Conservation (phyloP, 352 stramenopile species). For the Phytophthora crassamura region DNA sequence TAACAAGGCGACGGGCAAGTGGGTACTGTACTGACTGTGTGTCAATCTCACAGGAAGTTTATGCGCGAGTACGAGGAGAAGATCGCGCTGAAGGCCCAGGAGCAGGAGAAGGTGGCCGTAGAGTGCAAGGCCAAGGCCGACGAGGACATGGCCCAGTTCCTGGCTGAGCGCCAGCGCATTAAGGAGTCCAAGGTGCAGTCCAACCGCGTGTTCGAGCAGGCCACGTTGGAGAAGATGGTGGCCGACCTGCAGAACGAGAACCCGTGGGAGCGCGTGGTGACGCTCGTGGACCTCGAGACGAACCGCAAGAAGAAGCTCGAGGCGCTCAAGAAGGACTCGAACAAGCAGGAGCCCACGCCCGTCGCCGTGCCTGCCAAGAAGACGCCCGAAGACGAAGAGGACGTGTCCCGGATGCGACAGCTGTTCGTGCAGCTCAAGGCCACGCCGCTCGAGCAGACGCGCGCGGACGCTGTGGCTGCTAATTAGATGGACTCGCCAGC, state of each 20-base stretch:
- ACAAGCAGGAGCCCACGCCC: conserved; percentile 53
- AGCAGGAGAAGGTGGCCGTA: conserved; percentile 79
- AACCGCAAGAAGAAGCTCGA: conserved; percentile 79
- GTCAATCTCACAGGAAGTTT: conserved; percentile 56
- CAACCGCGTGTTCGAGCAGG: conserved; percentile 94
- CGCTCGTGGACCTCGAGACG: conserved; percentile 91
- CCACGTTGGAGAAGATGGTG: conserved; percentile 95
- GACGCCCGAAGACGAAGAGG: conserved; percentile 73
- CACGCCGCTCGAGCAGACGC: conserved; percentile 86
- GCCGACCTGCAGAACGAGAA: conserved; percentile 95
- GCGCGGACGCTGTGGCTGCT: conserved; percentile 50
- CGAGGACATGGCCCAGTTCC: conserved; percentile 81
- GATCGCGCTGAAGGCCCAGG: conserved; percentile 67
- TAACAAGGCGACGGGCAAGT: no score
- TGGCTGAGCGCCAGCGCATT: conserved; percentile 82
- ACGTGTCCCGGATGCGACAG: conserved; percentile 94
- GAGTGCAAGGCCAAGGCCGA: conserved; percentile 77
- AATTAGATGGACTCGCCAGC: conserved; percentile 41
- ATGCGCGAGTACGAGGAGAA: conserved; percentile 76
- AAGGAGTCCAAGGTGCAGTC: conserved; percentile 92
- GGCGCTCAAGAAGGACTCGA: conserved; percentile 55
- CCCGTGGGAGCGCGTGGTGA: conserved; percentile 94
- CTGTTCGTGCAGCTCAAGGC: conserved; percentile 95
- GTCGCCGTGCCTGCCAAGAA: conserved; percentile 57
- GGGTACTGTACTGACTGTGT: conserved; percentile 1